phyloP scores from a whole-genome alignment of 495 filamentous ascomycete genomes.

The Lasiosphaeria ovina region DNA sequence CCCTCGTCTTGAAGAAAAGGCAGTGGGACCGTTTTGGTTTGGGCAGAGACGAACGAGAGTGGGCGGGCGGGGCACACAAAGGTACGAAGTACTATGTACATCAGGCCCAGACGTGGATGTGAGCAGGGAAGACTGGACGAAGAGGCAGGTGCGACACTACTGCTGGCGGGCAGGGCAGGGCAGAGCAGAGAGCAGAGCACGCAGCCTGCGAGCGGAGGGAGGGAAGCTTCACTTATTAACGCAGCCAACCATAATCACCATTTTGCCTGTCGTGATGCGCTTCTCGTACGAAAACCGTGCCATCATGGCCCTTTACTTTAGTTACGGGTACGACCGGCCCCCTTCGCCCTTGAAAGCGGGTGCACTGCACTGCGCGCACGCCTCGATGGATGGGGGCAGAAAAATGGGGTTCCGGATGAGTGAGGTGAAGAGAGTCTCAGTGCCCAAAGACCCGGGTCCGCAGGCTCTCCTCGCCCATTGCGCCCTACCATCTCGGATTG shows the following conservation, averaged over 20 bases:
- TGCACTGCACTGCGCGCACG: no score
- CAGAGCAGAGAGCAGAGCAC: background rate
- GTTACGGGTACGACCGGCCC: background rate
- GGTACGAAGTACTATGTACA: background rate
- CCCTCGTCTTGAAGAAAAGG: no score
- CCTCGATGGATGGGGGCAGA: slow-evolving; percentile 1
- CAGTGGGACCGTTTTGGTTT: background rate
- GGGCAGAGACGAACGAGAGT: background rate
- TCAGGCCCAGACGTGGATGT: background rate
- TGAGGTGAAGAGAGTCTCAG: background rate
- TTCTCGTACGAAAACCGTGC: background rate
- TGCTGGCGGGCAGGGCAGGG: background rate
- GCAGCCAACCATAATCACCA: slow-evolving; percentile 6
- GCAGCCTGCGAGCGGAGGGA: background rate
- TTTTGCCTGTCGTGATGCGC: background rate
- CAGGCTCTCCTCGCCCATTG: background rate
- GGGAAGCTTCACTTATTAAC: background rate
- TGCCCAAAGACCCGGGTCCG: slow-evolving; percentile 5
- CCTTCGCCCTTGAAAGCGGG: background rate
- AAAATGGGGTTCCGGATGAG: background rate
- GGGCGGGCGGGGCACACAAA: background rate
- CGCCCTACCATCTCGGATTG: background rate
- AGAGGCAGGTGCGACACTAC: background rate
- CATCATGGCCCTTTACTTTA: background rate
- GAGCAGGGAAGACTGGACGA: background rate